Base-by-base conservation (phyloP, 306 rosid genomes). In the Rosa lucieae region DNA sequence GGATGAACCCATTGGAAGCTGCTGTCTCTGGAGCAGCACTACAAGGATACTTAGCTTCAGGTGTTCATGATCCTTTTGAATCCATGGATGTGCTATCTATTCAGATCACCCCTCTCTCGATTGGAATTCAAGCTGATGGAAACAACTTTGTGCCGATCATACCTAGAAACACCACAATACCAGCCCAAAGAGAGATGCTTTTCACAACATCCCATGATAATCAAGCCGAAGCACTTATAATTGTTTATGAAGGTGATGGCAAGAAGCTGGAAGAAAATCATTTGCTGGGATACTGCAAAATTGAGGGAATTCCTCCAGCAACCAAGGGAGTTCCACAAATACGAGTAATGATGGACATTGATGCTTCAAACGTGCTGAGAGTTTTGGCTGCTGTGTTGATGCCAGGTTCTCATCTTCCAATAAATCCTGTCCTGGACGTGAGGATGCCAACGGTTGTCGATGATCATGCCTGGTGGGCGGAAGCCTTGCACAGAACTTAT, bases 391-490 rank as follows among this genome's bases (percentile, higher is more conserved):
- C 92, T 32, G 92, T 90, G 11, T 76, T 79, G 39, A 84, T 90
- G 86, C 90, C 92, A 5, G 95, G 97, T 39, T 72, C 89, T 48
- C 85, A 84, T 58, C 76, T 79, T 32, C 82, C 91, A 35, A 84
- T 72, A 3, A 73, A 72, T 73, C 97, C 98, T 47, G 88, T 85
- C 73, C 83, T 95, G 94, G 96, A 93, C 76, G 97, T 92, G 35
- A 91, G 91, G 84, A 92, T 92, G 97, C 98, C 97, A 6, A 90
- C 89, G 0, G 89, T 95, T 6, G 97, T 90, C 55, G 93, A 95
- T 42, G 98, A 96, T 10, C 96, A 92, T 42, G 92, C 98, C 77
- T 91, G 97, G 99, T 90, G 97, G 14, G 96, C 90, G 8, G 90
- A 89, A 86, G 94, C 96, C 37, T 80, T 92, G n/a, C 67, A 80